Evolutionary conservation across 768 basidiomycete species (phyloP), one percentile per base, ranked within the genome.

Genomic region (Tricholoma sp.): DNA sequence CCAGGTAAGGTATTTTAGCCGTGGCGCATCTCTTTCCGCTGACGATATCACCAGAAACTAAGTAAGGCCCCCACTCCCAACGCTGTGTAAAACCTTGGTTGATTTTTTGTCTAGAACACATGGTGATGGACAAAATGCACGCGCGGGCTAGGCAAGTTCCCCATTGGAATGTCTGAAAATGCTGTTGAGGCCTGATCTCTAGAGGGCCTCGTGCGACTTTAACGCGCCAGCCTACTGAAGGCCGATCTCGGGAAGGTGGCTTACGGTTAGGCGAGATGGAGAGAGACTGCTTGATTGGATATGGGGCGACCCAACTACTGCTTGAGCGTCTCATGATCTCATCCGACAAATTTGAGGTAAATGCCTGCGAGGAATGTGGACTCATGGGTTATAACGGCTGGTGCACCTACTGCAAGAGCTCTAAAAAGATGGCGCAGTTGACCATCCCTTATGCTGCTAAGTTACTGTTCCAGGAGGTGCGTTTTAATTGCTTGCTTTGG

Each of bases 41-140:
- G 55, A 21, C 50, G 56, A 59, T 62, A 57, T 61, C 41, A 49
- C 16, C 73, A 95, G 91, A 97, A 97, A 87, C 81, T 98, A 56
- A 98, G 95, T 97, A 71, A 78, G 91, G 27, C 22, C 52, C 19
- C 21, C 24, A 45, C 24, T 27, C 47, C 16, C 19, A 2, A 18
- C 21, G 45, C 46, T 16, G 24, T n/a, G 52, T 43, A 31, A 47
- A 39, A 51, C 37, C 55, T 50, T 63, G n/a, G 64, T 61, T 64
- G 54, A 58, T 61, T 54, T 41, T 39, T 21, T 19, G 12, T 59
- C 39, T 63, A 90, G 86, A 95, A 77, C 95, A 96, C 76, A 98
- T 98, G 96, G 96, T 98, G 52, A 90, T 98, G 88, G 97, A 99
- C 80, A 99, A 99, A 79, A 99, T 99, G 97, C 97, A 99, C 65